These are phyloP conservation scores for Penicillium pulvis DNA, from an alignment of 495 filamentous ascomycete species.

Conservation along the genomic window DNA sequence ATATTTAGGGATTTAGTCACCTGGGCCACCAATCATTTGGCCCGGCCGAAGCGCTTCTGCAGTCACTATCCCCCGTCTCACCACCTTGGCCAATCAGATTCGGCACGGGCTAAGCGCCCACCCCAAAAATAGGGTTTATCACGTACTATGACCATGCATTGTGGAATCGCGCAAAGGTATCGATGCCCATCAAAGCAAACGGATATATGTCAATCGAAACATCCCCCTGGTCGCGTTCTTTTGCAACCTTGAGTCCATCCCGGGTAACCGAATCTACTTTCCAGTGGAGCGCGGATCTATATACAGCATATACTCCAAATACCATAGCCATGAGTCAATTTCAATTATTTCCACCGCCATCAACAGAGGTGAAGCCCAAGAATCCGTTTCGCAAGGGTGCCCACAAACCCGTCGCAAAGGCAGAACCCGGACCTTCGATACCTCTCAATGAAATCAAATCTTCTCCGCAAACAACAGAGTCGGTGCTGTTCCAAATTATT, in stretches of 20 bases:
- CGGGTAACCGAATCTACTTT: slow-evolving; percentile 9
- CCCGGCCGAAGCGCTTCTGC: slow-evolving; percentile 24
- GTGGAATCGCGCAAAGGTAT: slow-evolving; percentile 9
- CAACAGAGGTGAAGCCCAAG: slow-evolving; percentile 42
- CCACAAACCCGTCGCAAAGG: slow-evolving; percentile 30
- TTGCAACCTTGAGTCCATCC: slow-evolving; percentile 1
- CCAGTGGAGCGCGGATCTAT: not conserved
- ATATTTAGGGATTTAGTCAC: not conserved
- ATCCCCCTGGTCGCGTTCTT: slow-evolving; percentile 20
- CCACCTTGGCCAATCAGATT: slow-evolving; percentile 26
- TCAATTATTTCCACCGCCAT: slow-evolving; percentile 57
- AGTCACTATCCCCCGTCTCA: slow-evolving; percentile 21
- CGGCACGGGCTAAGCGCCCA: slow-evolving; percentile 23
- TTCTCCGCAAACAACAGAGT: slow-evolving; percentile 34
- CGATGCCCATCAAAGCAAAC: slow-evolving; percentile 5
- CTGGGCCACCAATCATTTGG: slow-evolving; percentile 18
- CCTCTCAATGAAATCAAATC: slow-evolving; percentile 40
- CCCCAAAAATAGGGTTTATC: slow-evolving; percentile 28
- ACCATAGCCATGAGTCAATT: slow-evolving; percentile 44
- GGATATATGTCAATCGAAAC: slow-evolving; percentile 29
- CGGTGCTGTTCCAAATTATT: slow-evolving; percentile 43
- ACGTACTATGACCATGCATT: slow-evolving; percentile 20
- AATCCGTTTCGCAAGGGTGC: slow-evolving; percentile 38
- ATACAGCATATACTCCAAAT: slow-evolving; percentile 2
- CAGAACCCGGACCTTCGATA: slow-evolving; percentile 34